Base-by-base conservation (phyloP, 129 eudicot genomes). In the Lactuca saligna region DNA sequence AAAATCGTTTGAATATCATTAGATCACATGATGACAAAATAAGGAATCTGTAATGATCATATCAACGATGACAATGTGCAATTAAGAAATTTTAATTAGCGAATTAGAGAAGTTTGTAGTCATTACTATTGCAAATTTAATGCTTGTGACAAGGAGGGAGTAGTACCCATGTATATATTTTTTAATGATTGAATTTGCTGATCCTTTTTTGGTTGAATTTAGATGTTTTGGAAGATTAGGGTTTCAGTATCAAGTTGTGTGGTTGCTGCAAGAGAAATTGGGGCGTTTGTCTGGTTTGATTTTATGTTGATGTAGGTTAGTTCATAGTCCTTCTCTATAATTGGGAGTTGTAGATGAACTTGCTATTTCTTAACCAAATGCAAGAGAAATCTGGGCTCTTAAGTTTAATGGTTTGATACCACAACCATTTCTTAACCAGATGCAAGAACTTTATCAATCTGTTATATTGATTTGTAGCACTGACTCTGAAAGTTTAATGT, bases 191-290 rank as follows among this genome's bases (percentile, higher is more conserved):
- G 66, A 71, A 71, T 70, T 25, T 58, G 48, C 12, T 11, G 57
- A 31, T 71, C 16, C 44, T 20, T 57, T 56, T 69, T 69, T 8
- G 17, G 37, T 41, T 32, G 38, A 57, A 48, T 59, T 60, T 33
- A 16, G 59, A 35, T 60, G 68, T 60, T 48, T 59, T 46, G 68
- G 50, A 46, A 71, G 57, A 32, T 46, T 60, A 71, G 67, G 68
- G 67, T 48, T 20, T 70, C 61, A 60, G 41, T 20, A 71, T 46
- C 8, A n/a, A 34, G 14, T 60, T 15, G 25, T 69, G 66, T 16
- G 33, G 51, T 35, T 61, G 49, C 42, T 5, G 32, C 8, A 13
- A 16, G 17, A 37, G 66, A 38, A 37, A 37, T 61, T 61, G 66
- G 8, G 51, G 51, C 51, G 16, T 38, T 61, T 61, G 50, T 61